These are phyloP conservation scores for Phytophthora pinifolia DNA, from an alignment of 352 stramenopile species.

Conservation along the genomic window DNA sequence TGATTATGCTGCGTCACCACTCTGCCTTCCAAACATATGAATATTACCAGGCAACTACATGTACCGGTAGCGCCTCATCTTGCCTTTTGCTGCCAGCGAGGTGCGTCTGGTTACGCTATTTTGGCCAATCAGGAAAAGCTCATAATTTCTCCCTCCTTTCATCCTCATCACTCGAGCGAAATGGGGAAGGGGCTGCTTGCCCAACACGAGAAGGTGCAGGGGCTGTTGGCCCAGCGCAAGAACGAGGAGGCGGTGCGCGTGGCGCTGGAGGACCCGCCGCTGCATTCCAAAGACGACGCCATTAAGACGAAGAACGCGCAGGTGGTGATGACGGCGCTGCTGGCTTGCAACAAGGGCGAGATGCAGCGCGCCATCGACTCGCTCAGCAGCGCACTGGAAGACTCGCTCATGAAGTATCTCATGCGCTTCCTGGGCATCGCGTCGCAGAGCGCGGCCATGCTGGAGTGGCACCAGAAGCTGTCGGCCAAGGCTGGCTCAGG, in stretches of 20 bases:
- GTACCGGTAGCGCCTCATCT: no score
- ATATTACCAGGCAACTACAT: no score
- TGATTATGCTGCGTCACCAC: no score
- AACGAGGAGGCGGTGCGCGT: conserved; percentile 78
- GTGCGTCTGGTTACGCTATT: no score
- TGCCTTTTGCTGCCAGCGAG: no score
- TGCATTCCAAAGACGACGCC: conserved; percentile 60
- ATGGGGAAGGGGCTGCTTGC: no score
- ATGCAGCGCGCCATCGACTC: conserved; percentile 82
- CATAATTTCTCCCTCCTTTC: no score
- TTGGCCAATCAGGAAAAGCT: conserved; percentile 13
- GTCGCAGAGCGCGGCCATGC: conserved; percentile 75
- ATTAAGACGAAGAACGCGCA: conserved; percentile 81
- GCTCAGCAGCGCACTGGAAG: conserved; percentile 65
- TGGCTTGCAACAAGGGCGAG: conserved; percentile 87
- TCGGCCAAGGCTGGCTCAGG: conserved; percentile 80
- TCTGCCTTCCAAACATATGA: no score
- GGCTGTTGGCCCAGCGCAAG: conserved; percentile 72
- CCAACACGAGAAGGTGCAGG: no score
- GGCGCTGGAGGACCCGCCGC: conserved; percentile 73
- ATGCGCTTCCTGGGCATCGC: conserved; percentile 75
- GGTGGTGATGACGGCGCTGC: conserved; percentile 69
- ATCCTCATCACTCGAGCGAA: no score
- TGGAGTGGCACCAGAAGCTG: conserved; percentile 91
- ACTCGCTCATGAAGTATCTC: conserved; percentile 91